A percentile compares a stretch with the other conserved stretches of the same genome.
Conservation (phyloP, 306 rosid species). For the Argentina anserina region DNA sequence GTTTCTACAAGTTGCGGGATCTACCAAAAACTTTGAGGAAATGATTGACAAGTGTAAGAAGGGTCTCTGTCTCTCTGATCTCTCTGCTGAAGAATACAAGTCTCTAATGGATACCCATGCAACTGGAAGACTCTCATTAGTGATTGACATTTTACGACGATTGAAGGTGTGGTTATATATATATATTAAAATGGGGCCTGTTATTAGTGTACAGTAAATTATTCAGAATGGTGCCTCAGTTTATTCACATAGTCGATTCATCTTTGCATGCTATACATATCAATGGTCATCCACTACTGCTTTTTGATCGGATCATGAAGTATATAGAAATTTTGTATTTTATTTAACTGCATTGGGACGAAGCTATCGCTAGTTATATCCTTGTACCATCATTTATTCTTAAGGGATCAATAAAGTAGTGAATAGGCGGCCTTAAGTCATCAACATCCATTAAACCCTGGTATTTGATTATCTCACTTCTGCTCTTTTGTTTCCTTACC, state of each 20-base stretch:
- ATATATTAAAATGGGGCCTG: slow-evolving; percentile 16
- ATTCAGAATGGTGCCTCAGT: slow-evolving; percentile 9
- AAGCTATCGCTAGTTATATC: neutral
- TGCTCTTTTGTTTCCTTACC: neutral
- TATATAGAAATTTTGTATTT: neutral
- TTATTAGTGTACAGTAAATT: neutral
- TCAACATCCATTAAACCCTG: neutral
- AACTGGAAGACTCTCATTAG: slow-evolving; percentile 74
- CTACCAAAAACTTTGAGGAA: slow-evolving; percentile 54
- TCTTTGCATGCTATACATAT: slow-evolving; percentile 1
- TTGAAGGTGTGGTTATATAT: slow-evolving; percentile 71
- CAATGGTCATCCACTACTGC: neutral
- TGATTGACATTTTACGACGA: slow-evolving; percentile 82
- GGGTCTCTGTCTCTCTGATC: slow-evolving; percentile 70
- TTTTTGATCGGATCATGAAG: neutral
- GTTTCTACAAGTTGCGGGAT: slow-evolving; percentile 89
- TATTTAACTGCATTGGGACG: neutral
- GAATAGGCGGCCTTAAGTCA: neutral
- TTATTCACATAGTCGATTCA: slow-evolving; percentile 4
- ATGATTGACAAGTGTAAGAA: slow-evolving; percentile 85
- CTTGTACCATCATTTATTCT: neutral
- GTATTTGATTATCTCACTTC: neutral
- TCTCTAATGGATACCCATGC: slow-evolving; percentile 72
- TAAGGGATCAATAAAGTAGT: neutral
- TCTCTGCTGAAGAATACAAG: slow-evolving; percentile 60